These are phyloP conservation scores for Pyrenophora teres DNA, from an alignment of 2,329 filamentous ascomycete species.

Conservation along the genomic window DNA sequence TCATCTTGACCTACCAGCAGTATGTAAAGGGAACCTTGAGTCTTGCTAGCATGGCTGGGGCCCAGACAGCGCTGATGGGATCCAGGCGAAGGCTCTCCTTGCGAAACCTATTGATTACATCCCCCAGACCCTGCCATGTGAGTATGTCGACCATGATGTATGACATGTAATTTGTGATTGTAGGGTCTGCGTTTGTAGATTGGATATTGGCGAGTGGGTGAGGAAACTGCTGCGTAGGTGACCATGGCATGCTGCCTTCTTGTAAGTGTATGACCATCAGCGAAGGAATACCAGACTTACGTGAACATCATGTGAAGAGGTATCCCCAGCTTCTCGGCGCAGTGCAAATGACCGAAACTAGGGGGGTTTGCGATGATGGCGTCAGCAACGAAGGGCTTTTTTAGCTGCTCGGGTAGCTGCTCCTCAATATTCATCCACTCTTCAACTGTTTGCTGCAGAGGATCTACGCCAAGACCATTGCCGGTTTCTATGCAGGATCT, in stretches of 20 bases:
- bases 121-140: conserved; percentile 90
- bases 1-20: conserved; percentile 65
- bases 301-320: conserved; percentile 90
- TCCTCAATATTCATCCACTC: conserved; percentile 51
- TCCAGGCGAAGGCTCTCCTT: conserved; percentile 75
- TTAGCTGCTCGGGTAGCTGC: conserved; percentile 44
- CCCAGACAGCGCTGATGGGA: conserved; percentile 78
- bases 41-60: conserved; percentile 76
- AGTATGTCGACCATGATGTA: conserved; percentile 88
- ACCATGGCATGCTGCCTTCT: conserved; percentile 76
- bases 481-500: conserved; percentile 80
- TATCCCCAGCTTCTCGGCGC: conserved; percentile 75
- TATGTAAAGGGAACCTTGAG: conserved; percentile 85
- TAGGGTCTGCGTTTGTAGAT: conserved; percentile 73
- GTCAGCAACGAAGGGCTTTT: conserved; percentile 77
- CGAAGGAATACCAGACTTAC: conserved; percentile 50
- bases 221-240: conserved; percentile 81
- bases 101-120: conserved; percentile 87
- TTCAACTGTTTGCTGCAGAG: conserved; percentile 60
- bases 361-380: conserved; percentile 80
- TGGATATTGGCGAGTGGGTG: conserved; percentile 85
- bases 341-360: conserved; percentile 75
- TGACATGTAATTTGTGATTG: conserved; percentile 80
- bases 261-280: conserved; percentile 5
- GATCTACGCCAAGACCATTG: conserved; percentile 61